Percentiles rank a stretch among this genome's conserved stretches.
phyloP scores from a whole-genome alignment of 2,329 filamentous ascomycete species.

The Phyllachora maydis region DNA sequence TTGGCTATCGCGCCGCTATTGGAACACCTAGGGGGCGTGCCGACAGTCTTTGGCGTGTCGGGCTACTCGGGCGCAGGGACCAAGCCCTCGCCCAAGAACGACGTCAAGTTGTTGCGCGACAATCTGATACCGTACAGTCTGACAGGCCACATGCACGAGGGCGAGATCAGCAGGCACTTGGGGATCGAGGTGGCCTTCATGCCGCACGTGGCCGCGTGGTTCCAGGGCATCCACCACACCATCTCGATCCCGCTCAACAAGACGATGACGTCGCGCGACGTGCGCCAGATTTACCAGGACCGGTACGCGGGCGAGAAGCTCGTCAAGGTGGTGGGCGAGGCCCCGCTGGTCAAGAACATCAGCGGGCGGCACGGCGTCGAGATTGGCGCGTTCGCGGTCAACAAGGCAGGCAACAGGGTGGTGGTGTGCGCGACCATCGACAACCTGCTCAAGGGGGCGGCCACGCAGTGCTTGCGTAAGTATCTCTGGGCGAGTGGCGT shows the following conservation, averaged over 20 bases:
- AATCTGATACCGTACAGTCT: conserved; percentile 84
- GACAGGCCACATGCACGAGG: conserved; percentile 89
- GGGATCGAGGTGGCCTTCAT: conserved; percentile 62
- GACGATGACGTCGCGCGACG: conserved; percentile 75
- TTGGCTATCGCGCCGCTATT: conserved; percentile 71
- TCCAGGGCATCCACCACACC: conserved; percentile 84
- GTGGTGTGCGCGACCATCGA: conserved; percentile 92
- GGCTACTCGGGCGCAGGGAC: conserved; percentile 92
- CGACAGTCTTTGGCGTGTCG: conserved; percentile 75
- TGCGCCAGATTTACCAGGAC: conserved; percentile 88
- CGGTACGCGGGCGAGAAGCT: conserved; percentile 90
- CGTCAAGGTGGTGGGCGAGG: conserved; percentile 77
- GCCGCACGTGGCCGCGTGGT: conserved; percentile 91
- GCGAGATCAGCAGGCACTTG: conserved; percentile 66
- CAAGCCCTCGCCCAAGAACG: conserved; percentile 87
- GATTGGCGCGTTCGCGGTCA: conserved; percentile 89
- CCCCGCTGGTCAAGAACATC: conserved; percentile 71
- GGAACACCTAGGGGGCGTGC: conserved; percentile 53
- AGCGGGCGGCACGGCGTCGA: conserved; percentile 73
- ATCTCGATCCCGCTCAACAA: conserved; percentile 77
- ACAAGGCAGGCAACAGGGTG: conserved; percentile 72
- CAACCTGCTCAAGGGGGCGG: conserved; percentile 82
- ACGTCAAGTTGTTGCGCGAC: conserved; percentile 60
- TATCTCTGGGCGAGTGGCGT: no score
- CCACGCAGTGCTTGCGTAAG: conserved; percentile 80